phyloP scores from a whole-genome alignment of 768 basidiomycete genomes.

The Cyathus striatus region DNA sequence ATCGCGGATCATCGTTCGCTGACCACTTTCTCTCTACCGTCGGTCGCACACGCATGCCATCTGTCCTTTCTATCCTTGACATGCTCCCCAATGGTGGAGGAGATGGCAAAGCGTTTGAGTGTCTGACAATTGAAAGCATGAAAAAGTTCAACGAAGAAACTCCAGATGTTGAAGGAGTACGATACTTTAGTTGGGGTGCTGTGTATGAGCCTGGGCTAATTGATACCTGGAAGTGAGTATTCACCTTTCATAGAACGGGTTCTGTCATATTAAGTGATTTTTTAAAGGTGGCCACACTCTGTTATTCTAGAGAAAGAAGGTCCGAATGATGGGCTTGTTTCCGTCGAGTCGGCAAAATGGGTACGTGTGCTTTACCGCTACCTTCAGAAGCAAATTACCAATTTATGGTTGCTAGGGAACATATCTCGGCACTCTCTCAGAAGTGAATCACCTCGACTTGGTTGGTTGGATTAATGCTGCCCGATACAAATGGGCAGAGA shows the following conservation, averaged over 20 bases:
- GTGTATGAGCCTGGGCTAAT: conserved; percentile 83
- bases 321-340: conserved; percentile 92
- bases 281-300: conserved; percentile 59
- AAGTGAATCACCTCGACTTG: conserved; percentile 89
- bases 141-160: conserved; percentile 82
- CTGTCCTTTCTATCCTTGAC: conserved; percentile 70
- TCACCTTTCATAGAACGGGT: conserved; percentile 6
- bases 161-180: conserved; percentile 70
- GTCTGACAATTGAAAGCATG: conserved; percentile 83
- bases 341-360: conserved; percentile 85
- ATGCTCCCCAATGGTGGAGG: conserved; percentile 89
- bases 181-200: conserved; percentile 96
- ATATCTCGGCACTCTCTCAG: conserved; percentile 86
- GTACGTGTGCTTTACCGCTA: conserved; percentile 26
- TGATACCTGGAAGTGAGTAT: conserved; percentile 74
- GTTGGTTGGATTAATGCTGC: conserved; percentile 94
- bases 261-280: conserved; percentile 8
- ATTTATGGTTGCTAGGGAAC: conserved; percentile 52
- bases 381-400: conserved; percentile 1
- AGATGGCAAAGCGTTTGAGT: conserved; percentile 91
- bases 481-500: conserved; percentile 83
- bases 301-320: conserved; percentile 86
- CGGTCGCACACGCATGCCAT: conserved; percentile 63
- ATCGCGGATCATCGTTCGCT: conserved; percentile 90
- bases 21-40: conserved; percentile 80